Evolutionary conservation across 2,329 filamentous ascomycete genomes (phyloP), one percentile per base, ranked within the genome.

Genomic region (Pestalotiopsis sp.): DNA sequence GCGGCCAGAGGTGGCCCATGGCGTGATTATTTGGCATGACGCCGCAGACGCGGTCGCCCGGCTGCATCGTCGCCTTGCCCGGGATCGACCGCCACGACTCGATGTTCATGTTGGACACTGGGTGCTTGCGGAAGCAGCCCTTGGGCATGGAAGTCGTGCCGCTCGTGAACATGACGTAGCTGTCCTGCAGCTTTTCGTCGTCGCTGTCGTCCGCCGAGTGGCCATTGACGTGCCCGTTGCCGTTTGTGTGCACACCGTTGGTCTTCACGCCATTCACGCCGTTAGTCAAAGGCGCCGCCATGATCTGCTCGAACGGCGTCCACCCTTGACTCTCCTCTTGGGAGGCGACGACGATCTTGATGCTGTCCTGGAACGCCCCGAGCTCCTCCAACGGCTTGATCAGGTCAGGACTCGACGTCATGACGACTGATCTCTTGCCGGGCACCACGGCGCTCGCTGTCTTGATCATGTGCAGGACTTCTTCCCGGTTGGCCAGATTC

Each of bases 11-110:
- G 36, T 59, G 56, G 56, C 64, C 64, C 64, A 66, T 66, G 64
- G 64, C 64, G 36, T 66, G 64, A 3, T 66, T 66, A n/a, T 66
- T 66, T 9, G 64, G 64, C 36, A 66, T 31, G 20, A 66, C 52
- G 7, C 64, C 56, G 25, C 64, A 66, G 17, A 66, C 9, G 39
- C 56, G 23, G 31, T 52, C 52, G 14, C 64, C 64, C 3, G 36
- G 25, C 20, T 25, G 12, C 20, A 60, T 59, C 4, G 4, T 20
- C 14, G 25, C 64, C 12, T 59, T 20, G 12, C 14, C 6, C 2
- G 52, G 13, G 31, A 13, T 41, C 3, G 23, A 25, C 27, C n/a
- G 31, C 27, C 23, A 27, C 36, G 27, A n/a, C 14, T 66, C 52
- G n/a, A 66, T 25, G 27, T 20, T 17, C 17, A 20, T 36, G 31